phyloP scores from a whole-genome alignment of 73 alveolate genomes.

The Tetrahymena thermophila region DNA sequence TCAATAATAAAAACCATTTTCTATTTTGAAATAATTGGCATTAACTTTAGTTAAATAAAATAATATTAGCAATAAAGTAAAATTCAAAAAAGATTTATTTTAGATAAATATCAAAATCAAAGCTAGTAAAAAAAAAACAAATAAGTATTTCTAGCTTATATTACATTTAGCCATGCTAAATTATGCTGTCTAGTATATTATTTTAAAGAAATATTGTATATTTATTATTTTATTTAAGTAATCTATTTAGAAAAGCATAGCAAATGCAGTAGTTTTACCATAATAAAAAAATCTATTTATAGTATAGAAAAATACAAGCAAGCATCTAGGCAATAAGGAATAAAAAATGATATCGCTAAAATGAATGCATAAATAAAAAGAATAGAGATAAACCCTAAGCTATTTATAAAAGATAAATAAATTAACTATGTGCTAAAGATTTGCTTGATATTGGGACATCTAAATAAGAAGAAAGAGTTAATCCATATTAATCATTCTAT shows the following conservation, averaged over 20 bases:
- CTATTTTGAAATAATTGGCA: no score
- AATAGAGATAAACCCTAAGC: not conserved
- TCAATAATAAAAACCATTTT: no score
- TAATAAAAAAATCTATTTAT: not conserved
- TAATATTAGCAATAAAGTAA: not conserved
- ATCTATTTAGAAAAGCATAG: not conserved
- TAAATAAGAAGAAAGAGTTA: not conserved
- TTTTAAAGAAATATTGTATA: not conserved
- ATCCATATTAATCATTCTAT: not conserved
- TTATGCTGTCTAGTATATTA: not conserved
- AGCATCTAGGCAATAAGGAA: no score
- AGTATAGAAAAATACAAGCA: not conserved
- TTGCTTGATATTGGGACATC: not conserved
- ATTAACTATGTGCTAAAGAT: not conserved
- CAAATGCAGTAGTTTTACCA: not conserved
- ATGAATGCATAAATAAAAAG: not conserved
- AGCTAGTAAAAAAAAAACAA: no score
- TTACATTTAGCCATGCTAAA: no score
- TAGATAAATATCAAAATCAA: no score
- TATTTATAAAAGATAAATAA: no score
- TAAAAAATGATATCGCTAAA: not conserved
- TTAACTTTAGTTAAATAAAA: no score
- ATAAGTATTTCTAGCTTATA: no score
- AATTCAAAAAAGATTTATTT: not conserved
- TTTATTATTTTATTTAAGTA: not conserved